phyloP scores from a whole-genome alignment of 805 yeast species.

The Ogataea salicorniae region DNA sequence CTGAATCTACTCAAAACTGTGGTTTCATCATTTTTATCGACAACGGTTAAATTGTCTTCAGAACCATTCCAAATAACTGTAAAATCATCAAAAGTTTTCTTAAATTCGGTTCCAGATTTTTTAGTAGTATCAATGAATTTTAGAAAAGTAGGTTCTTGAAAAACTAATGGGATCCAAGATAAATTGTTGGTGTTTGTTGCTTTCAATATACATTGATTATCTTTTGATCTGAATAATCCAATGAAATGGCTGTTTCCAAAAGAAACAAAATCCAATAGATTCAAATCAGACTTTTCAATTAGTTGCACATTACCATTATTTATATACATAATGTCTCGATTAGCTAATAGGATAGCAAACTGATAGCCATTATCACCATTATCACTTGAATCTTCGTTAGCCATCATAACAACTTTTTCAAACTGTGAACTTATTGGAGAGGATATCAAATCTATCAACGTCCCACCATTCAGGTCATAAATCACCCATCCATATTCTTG shows the following conservation, averaged over 20 bases:
- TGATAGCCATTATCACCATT: constrained; percentile 2
- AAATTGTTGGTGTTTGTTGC: background rate
- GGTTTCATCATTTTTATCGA: background rate
- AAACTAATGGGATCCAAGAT: background rate
- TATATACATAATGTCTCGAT: constrained; percentile 16
- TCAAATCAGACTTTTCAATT: background rate
- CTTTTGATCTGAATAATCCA: constrained; percentile 5
- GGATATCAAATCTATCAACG: constrained; percentile 16
- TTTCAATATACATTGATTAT: background rate
- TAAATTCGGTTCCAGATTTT: background rate
- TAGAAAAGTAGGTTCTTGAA: background rate
- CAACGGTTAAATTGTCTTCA: background rate
- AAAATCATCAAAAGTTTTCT: constrained; percentile 8
- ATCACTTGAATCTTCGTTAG: background rate
- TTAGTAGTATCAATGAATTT: background rate
- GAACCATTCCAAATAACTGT: background rate
- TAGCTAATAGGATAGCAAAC: constrained; percentile 18
- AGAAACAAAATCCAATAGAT: constrained; percentile 1
- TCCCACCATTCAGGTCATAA: constrained; percentile 13
- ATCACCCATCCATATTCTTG: constrained; percentile 30
- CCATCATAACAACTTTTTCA: constrained; percentile 10
- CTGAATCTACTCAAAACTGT: constrained; percentile 1
- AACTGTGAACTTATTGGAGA: constrained; percentile 21
- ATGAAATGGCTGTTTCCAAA: background rate
- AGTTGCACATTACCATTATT: constrained; percentile 10